Base-by-base conservation (phyloP, 768 basidiomycete genomes). In the Porpolomopsis calyptriformis region DNA sequence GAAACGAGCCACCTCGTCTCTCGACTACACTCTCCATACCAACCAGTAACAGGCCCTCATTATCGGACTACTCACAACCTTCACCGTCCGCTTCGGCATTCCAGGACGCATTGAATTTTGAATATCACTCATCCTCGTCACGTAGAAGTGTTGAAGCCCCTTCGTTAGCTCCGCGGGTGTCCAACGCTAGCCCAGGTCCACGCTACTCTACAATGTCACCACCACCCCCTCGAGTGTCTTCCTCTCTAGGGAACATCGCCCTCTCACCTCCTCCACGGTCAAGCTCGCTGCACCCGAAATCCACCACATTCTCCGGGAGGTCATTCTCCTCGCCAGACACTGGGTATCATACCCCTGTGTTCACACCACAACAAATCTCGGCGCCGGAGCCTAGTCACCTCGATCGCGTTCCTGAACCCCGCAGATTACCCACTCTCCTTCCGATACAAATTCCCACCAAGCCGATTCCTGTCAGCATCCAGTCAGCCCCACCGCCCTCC, bases 41-140 rank as follows among this genome's bases (percentile, higher is more conserved):
- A 23, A 52, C 57, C 52, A 70, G 61, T 14, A 71, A 67, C 51
- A 70, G 80, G 33, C 74, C 67, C 3, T 82, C 83, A 16, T 52
- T 79, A 23, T 84, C 82, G 10, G 75, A 78, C 45, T 81, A 82
- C 58, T 80, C 82, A 8, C 77, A 78, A 51, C 70, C 74, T 4
- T 87, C 85, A 8, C 85, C 85, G 1, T 83, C 84, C 3, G 78
- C 72, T 4, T 86, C 85, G n/a, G 82, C 81, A n/a, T 88, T 88
- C 63, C 75, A 77, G 22, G 82, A 85, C 52, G 75, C 71, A 12
- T 58, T 75, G 34, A 69, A 66, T 53, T 57, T 46, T 55, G 58
- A 43, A 47, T 54, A 51, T 52, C 62, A 57, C 25, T 54, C 47
- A 12, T 58, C 55, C 29, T 59, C 60, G 45, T 52, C 55, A n/a